A percentile compares a stretch with the other conserved stretches of the same genome.
phyloP scores from a whole-genome alignment of 176 grass and related monocot genomes.

The Juncus effusus region DNA sequence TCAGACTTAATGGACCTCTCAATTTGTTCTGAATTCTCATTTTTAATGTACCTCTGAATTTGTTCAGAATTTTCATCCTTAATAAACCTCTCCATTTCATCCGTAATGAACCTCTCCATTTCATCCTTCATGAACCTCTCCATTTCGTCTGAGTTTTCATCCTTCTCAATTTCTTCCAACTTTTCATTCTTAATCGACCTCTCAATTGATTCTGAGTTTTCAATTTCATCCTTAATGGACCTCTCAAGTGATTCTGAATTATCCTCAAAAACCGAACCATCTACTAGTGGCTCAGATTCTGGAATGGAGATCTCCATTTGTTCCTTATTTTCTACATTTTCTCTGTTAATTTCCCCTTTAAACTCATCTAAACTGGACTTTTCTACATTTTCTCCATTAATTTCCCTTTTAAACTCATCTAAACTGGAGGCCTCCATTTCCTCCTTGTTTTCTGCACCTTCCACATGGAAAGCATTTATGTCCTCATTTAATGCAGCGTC shows the following conservation, averaged over 20 bases:
- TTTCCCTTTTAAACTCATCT: conserved; percentile 6
- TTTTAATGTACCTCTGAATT: no score
- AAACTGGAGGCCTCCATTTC: conserved; percentile 38
- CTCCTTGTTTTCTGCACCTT: conserved; percentile 17
- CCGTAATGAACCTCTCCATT: conserved; percentile 33
- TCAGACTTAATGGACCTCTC: background rate
- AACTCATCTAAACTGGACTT: conserved; percentile 30
- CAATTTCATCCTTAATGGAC: background rate
- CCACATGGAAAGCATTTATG: no score
- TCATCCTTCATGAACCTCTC: conserved; percentile 33
- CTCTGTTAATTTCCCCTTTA: no score
- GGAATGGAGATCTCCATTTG: no score
- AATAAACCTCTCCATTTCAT: background rate
- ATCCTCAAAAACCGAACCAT: no score
- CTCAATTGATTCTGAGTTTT: conserved; percentile 21
- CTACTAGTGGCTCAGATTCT: no score
- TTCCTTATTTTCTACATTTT: no score
- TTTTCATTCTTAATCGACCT: conserved; percentile 28
- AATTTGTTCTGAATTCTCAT: background rate
- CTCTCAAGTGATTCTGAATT: background rate
- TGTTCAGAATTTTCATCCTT: background rate
- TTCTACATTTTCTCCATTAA: no score
- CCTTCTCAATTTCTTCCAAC: no score
- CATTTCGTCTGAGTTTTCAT: conserved; percentile 23
- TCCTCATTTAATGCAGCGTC: conserved; percentile 3